Percentiles rank a stretch among this genome's conserved stretches.
These are phyloP conservation scores for Globisporangium middletonii DNA, from an alignment of 352 stramenopile species.

Conservation along the genomic window DNA sequence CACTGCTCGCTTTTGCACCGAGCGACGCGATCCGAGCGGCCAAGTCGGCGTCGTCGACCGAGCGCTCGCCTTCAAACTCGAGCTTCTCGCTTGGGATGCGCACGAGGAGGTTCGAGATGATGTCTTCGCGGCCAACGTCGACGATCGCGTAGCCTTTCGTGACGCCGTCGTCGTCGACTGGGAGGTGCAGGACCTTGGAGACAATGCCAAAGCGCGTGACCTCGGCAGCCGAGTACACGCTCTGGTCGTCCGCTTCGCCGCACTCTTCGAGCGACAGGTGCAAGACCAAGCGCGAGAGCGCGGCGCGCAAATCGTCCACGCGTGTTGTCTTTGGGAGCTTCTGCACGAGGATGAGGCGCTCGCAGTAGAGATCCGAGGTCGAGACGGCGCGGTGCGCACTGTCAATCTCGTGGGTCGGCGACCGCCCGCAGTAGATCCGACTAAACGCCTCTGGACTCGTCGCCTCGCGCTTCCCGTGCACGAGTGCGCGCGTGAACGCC, in stretches of 20 bases:
- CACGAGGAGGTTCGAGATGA: constrained; percentile 42
- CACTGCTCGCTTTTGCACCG: neutral
- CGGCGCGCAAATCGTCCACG: constrained; percentile 27
- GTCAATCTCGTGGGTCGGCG: constrained; percentile 54
- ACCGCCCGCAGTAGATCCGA: constrained; percentile 47
- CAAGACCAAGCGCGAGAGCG: constrained; percentile 51
- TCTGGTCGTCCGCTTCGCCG: constrained; percentile 72
- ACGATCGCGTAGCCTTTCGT: constrained; percentile 59
- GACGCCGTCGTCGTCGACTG: constrained; percentile 35
- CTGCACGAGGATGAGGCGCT: constrained; percentile 59
- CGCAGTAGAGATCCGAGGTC: constrained; percentile 30
- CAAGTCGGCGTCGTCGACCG: constrained; percentile 34
- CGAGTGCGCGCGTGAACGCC: constrained; percentile 47
- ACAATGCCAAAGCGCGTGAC: constrained; percentile 60
- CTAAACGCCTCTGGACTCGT: constrained; percentile 31
- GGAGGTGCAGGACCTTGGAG: constrained; percentile 49
- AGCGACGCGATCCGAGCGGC: constrained; percentile 25
- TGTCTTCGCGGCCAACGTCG: constrained; percentile 61
- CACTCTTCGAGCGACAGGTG: constrained; percentile 69
- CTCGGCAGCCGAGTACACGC: constrained; percentile 58
- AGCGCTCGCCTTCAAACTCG: constrained; percentile 49
- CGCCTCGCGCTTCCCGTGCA: constrained; percentile 32
- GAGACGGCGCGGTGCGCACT: constrained; percentile 22
- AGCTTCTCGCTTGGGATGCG: constrained; percentile 44
- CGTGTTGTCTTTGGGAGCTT: constrained; percentile 56